These are phyloP conservation scores for Xylariaceae sp. DNA, from an alignment of 2,329 filamentous ascomycete genomes.

Conservation along the genomic window DNA sequence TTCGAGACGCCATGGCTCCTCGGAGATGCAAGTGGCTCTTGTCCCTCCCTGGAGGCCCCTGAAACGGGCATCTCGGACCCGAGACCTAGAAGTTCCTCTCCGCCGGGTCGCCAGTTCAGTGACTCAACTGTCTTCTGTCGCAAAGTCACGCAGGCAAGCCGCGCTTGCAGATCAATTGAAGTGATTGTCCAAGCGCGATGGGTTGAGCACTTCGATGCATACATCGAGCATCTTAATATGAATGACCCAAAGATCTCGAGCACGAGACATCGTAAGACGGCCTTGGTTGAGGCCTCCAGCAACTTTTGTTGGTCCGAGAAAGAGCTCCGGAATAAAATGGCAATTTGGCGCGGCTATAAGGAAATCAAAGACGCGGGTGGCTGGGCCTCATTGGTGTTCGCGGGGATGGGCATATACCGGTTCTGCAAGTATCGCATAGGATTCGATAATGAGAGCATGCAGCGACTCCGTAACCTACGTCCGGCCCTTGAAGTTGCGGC, in stretches of 20 bases:
- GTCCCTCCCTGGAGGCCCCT: neutral
- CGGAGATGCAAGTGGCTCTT: neutral
- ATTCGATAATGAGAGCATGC: conserved; percentile 48
- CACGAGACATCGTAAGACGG: conserved; percentile 48
- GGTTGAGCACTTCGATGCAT: conserved; percentile 46
- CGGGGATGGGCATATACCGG: conserved; percentile 54
- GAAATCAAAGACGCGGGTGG: conserved; percentile 55
- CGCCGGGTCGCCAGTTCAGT: conserved; percentile 26
- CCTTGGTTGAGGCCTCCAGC: conserved; percentile 49
- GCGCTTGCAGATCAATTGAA: conserved; percentile 53
- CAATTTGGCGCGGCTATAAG: conserved; percentile 54
- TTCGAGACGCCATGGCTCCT: conserved; percentile 19
- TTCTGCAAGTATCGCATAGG: conserved; percentile 58
- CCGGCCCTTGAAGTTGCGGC: conserved; percentile 50
- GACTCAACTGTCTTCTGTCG: conserved; percentile 33
- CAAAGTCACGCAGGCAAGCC: conserved; percentile 40
- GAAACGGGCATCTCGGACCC: neutral
- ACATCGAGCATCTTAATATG: conserved; percentile 48
- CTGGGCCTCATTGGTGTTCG: conserved; percentile 53
- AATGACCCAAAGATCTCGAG: conserved; percentile 40
- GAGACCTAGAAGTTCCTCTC: neutral
- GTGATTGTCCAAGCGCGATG: conserved; percentile 56
- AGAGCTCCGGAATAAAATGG: conserved; percentile 48
- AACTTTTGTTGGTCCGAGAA: conserved; percentile 55
- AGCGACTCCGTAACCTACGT: conserved; percentile 41